Evolutionary conservation across 495 filamentous ascomycete genomes (phyloP), one percentile per base, ranked within the genome.

Genomic region (Friedmanniomyces endolithicus): DNA sequence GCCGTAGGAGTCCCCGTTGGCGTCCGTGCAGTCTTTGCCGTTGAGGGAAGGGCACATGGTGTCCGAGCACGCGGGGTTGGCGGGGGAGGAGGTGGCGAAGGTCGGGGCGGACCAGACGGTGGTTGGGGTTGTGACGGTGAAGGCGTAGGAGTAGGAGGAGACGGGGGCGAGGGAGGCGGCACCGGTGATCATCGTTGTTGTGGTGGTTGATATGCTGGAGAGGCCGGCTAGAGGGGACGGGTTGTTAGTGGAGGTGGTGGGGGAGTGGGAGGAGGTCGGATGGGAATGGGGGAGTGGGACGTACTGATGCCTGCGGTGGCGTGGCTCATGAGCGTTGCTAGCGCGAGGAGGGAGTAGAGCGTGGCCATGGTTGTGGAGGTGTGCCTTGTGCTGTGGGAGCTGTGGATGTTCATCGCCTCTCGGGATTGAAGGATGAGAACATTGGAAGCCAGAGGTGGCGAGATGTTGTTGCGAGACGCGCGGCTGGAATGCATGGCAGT

Each of bases 111-210:
- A 2, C 57, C 52, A 56, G 37, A 16, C 8, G 6, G 57, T 56
- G 1, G 57, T 55, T 11, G 57, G 52, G 16, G 52, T 56, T 1
- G 50, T 53, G 8, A 54, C 44, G 45, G 56, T 59, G 51, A 40
- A 55, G 17, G 56, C 20, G 50, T 22, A 53, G 11, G 50, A 41
- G 34, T 59, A 53, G 9, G 51, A 53, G 19, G 49, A 41, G 37
- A 41, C n/a, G 11, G 49, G 31, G 12, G 47, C 8, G 24, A 52
- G 31, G 19, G 49, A 35, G 12, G 49, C 41, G 1, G 29, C n/a
- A 4, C n/a, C 49, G 2, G 49, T 16, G 3, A 29, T 41, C 17
- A 16, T 22, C 17, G 35, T 24, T 17, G 55, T 34, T 16, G 55
- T n/a, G 6, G 47, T 49, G n/a, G n/a, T 27, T 1, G 31, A 50